Evolutionary conservation across 2,329 filamentous ascomycete species (phyloP), one percentile per base, ranked within the genome.

Genomic region (Capronia americana): DNA sequence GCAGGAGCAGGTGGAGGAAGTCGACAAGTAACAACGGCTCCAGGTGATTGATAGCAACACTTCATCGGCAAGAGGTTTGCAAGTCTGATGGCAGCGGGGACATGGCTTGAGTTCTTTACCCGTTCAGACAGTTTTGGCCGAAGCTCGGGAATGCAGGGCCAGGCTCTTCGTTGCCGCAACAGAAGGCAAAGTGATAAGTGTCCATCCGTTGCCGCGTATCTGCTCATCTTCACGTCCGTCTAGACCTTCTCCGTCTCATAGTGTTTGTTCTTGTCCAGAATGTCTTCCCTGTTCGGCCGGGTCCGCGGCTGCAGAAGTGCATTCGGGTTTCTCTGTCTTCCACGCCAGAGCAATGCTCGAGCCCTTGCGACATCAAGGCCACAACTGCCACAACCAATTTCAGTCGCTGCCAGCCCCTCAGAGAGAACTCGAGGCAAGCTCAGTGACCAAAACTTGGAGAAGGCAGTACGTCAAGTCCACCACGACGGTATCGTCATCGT

Each of bases 401-500:
- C 34, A 4, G 24, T 65, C 20, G 7, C 38, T 30, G 57, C 57
- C 41, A 56, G 46, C 26, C 28, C 55, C 17, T n/a, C 46, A n/a
- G 56, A 65, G 12, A 55, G 48, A 44, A 32, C 46, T 17, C 34
- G 34, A 23, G 65, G 63, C 50, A 56, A 48, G 54, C 55, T 72
- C 14, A 56, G 24, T 23, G 62, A 68, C 30, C 77, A 79, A 24
- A 88, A 87, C 64, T 77, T 89, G 1, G 86, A 89, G 69, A 79
- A 82, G 17, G 85, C 85, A 0, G 83, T 86, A 1, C 77, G 83
- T 2, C 79, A 81, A 38, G 70, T 88, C 6, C 81, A 86, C 62
- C 72, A 75, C 20, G 86, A 88, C 68, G 86, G 86, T 0, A 75
- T 88, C 0, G 84, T 89, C 0, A 83, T 88, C 0, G 75, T 88